These are phyloP conservation scores for Setaria italica DNA, from an alignment of 202 grass and related monocot genomes.

Conservation along the genomic window DNA sequence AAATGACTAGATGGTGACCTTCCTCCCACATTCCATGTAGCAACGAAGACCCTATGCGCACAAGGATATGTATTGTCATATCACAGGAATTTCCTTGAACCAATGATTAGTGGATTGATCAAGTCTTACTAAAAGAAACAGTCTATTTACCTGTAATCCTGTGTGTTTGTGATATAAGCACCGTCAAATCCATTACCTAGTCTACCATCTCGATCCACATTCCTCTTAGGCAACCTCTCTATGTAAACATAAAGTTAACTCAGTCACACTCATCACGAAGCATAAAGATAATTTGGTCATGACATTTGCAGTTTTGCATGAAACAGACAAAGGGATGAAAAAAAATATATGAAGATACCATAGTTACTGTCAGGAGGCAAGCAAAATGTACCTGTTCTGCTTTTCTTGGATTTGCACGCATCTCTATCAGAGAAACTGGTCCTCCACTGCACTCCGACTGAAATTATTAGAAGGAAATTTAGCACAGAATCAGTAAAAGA, in stretches of 20 bases:
- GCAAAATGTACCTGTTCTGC: conserved; percentile 72
- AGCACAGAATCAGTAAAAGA: conserved; percentile 41
- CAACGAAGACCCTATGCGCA: conserved; percentile 75
- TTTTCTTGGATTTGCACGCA: conserved; percentile 83
- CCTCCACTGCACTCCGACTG: conserved; percentile 71
- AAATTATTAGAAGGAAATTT: conserved; percentile 47
- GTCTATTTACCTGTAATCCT: conserved; percentile 81
- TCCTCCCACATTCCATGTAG: conserved; percentile 96
- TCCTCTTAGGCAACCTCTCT: conserved; percentile 71
- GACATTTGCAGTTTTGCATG: conserved; percentile 35
- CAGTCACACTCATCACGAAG: conserved; percentile 29
- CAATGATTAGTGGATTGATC: background rate
- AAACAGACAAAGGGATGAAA: conserved; percentile 3
- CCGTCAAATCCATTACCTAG: conserved; percentile 59
- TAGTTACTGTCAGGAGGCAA: conserved; percentile 46
- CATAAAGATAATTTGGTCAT: conserved; percentile 10
- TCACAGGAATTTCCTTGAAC: conserved; percentile 26
- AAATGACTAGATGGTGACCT: conserved; percentile 87
- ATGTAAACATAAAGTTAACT: conserved; percentile 29
- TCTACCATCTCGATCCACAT: conserved; percentile 52
- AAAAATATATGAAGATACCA: conserved; percentile 17
- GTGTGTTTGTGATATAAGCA: conserved; percentile 68
- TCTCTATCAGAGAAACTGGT: conserved; percentile 87
- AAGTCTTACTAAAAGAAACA: conserved; percentile 2
- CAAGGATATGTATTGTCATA: conserved; percentile 38